Base-by-base conservation (phyloP, 2,329 filamentous ascomycete species). In the Didymella glomerata region DNA sequence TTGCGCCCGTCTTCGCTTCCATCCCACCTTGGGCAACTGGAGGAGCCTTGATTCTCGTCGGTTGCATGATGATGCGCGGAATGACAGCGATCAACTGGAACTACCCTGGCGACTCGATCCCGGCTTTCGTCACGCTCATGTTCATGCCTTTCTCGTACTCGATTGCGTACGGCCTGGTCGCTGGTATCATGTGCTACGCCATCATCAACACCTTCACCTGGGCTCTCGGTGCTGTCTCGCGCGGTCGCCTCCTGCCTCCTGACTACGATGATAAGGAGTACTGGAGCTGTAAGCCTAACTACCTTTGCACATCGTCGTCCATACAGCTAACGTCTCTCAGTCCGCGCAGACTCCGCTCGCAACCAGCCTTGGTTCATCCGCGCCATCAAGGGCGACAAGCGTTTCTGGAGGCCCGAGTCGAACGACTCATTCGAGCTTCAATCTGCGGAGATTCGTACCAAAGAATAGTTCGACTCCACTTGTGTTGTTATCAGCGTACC, bases 91-190 rank as follows among this genome's bases (percentile, higher is more conserved):
- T 96, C 81, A 96, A 96, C 82, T 96, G 92, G 92, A 83, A 83
- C 48, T 77, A 96, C 76, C 83, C 91, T 54, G 92, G 92, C 48
- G 92, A 96, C 74, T 88, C 90, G 1, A 84, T 96, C 30, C 92
- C 92, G 0, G 91, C 92, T 1, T 96, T 96, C 78, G 80, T 96
- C 27, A 93, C 90, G 45, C 89, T 96, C 63, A 87, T 88, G 63
- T 81, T 93, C 64, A 96, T 96, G 92, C 92, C 92, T 0, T 95
- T 96, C 79, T 92, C 90, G 0, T 96, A 95, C 81, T 91, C 88
- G 30, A 95, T 96, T 69, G 91, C 92, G 5, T 91, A 96, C 73
- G 92, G 92, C 45, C 83, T 96, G 13, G 95, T 96, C 65, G 90
- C 86, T 2, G 91, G 92, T 44, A 90, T 96, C 69, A 82, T 89